Conservation (phyloP, 2,329 filamentous ascomycete species). For the Monilinia aucupariae region DNA sequence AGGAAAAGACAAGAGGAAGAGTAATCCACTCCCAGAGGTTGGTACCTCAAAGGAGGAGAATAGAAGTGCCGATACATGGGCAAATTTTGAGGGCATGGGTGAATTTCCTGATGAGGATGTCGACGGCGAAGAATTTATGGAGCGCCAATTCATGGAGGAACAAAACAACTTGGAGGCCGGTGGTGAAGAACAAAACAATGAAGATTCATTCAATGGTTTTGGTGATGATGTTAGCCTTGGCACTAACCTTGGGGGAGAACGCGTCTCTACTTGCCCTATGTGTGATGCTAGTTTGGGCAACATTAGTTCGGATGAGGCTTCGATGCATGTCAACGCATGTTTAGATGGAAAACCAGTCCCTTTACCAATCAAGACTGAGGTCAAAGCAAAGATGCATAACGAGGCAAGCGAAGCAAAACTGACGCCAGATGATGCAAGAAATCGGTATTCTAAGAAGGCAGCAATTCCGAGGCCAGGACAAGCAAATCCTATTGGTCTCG, state of each 20-base stretch:
- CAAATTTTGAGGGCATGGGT: constrained; percentile 54
- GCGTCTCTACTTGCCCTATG: constrained; percentile 60
- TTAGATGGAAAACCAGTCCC: constrained; percentile 74
- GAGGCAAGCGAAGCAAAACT: constrained; percentile 25
- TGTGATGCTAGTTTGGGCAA: constrained; percentile 62
- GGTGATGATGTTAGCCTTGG: constrained; percentile 20
- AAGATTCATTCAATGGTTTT: constrained; percentile 30
- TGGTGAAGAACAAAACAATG: constrained; percentile 38
- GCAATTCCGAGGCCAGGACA: constrained; percentile 73
- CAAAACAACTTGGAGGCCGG: constrained; percentile 62
- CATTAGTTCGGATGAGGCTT: constrained; percentile 60
- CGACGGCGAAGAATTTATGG: constrained; percentile 58
- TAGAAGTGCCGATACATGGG: constrained; percentile 45
- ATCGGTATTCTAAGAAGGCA: constrained; percentile 56
- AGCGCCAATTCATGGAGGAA: constrained; percentile 68
- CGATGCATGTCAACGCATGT: constrained; percentile 86
- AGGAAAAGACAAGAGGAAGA: not conserved
- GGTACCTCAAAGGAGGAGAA: constrained; percentile 46
- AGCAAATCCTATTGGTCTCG: constrained; percentile 64
- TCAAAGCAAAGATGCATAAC: constrained; percentile 25
- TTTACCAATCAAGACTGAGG: constrained; percentile 38
- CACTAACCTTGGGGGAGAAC: constrained; percentile 20
- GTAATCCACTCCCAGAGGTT: constrained; percentile 14
- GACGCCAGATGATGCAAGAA: constrained; percentile 26
- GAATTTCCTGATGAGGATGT: constrained; percentile 44